phyloP scores from a whole-genome alignment of 2,329 filamentous ascomycete species.

The Colletotrichum sansevieriae region DNA sequence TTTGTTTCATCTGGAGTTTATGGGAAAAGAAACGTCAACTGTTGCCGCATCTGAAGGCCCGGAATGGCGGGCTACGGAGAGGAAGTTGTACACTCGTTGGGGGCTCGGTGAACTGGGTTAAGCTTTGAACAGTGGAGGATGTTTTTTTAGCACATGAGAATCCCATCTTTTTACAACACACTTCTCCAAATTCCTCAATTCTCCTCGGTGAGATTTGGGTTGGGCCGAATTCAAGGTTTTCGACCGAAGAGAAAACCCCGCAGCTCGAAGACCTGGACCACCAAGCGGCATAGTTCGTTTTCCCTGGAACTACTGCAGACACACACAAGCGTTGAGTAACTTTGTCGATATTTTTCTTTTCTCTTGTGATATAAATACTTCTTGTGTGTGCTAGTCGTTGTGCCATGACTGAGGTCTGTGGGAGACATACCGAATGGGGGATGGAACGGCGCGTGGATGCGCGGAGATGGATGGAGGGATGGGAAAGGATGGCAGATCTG shows the following conservation, averaged over 20 bases:
- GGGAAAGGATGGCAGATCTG: slow-evolving; percentile 15
- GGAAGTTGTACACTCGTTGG: slow-evolving; percentile 19
- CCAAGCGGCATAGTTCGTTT: slow-evolving; percentile 4
- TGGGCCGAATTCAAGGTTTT: no score
- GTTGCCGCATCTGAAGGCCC: not conserved
- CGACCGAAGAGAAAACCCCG: no score
- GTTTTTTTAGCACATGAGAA: slow-evolving; percentile 11
- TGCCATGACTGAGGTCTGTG: slow-evolving; percentile 17
- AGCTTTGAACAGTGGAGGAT: slow-evolving; percentile 1
- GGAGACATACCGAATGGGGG: slow-evolving; percentile 4
- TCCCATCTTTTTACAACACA: slow-evolving; percentile 6
- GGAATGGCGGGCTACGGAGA: not conserved
- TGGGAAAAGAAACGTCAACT: not conserved
- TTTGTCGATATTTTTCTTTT: not conserved
- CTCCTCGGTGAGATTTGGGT: not conserved
- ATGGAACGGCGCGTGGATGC: not conserved
- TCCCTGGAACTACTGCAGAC: no score
- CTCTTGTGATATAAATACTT: not conserved
- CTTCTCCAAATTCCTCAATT: slow-evolving; percentile 10
- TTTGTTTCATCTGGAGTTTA: slow-evolving; percentile 17
- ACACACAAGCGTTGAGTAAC: slow-evolving; percentile 4
- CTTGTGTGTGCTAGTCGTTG: not conserved
- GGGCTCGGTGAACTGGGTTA: not conserved
- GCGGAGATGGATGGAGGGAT: not conserved
- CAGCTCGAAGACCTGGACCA: not conserved